phyloP scores from a whole-genome alignment of 805 yeast species.

The Yamadazyma nakazawae region DNA sequence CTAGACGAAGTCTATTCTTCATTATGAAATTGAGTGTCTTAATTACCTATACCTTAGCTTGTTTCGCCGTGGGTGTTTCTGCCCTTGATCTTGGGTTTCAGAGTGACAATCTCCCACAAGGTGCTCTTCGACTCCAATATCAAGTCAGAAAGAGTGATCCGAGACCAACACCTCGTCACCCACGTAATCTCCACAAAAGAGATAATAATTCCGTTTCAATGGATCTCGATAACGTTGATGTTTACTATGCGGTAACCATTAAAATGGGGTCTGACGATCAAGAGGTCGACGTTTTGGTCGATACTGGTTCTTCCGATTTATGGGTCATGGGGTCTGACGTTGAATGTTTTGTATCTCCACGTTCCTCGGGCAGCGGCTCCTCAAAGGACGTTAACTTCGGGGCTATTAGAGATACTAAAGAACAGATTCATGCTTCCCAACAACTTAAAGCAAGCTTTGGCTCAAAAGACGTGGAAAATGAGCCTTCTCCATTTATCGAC shows the following conservation, averaged over 20 bases:
- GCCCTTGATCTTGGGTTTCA: background rate
- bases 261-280: constrained; percentile 28
- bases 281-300: constrained; percentile 30
- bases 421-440: background rate
- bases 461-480: background rate
- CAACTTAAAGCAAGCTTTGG: background rate
- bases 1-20: no score
- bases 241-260: constrained; percentile 26
- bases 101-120: background rate
- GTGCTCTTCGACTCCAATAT: constrained; percentile 9
- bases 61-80: no score
- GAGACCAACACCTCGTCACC: background rate
- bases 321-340: constrained; percentile 38
- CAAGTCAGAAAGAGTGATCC: constrained; percentile 7
- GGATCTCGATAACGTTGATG: constrained; percentile 20
- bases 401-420: background rate
- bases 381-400: background rate
- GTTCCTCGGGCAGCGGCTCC: constrained; percentile 12
- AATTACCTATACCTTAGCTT: no score
- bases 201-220: constrained; percentile 9
- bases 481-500: no score
- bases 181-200: constrained; percentile 1
- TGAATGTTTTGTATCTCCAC: constrained; percentile 19
- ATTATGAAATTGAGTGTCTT: no score
- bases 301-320: constrained; percentile 42